Base-by-base conservation (phyloP, 2,329 filamentous ascomycete species). In the Penicillium sp. region DNA sequence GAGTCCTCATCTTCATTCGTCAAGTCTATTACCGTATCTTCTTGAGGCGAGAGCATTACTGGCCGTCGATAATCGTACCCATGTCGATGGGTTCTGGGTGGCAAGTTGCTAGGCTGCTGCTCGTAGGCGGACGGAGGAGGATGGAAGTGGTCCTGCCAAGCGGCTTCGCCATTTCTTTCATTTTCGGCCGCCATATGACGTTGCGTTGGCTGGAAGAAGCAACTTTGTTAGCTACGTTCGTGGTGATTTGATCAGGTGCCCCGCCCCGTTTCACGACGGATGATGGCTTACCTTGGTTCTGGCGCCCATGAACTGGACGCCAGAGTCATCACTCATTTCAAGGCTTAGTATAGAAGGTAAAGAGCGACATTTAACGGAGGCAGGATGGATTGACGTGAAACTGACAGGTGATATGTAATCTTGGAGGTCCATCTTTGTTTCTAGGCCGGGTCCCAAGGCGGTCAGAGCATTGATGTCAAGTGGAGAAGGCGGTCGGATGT, bases 41-140 rank as follows among this genome's bases (percentile, higher is more conserved):
- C 63, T 10, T 49, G 52, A 18, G 58, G 45, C n/a, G 63, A 50
- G n/a, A 57, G 70, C 3, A 67, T 70, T 13, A 72, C 65, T 1
- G 80, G 80, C 52, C 78, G 71, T 50, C 80, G 71, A 53, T 72
- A 78, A 54, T 83, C 80, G 37, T 75, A 68, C 3, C 80, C 79
- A 67, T 81, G 77, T n/a, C 79, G 66, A 77, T 53, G 73, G 68
- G 51, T 61, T 58, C 30, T 39, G 36, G 59, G 61, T 61, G 68
- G 66, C 55, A 67, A 53, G 40, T 52, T 67, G 41, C 53, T 56
- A 48, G 54, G 59, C 44, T 50, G 64, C 46, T 27, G 34, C 36
- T 53, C 31, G 36, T 44, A 29, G 43, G 52, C 51, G n/a, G 46
- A 62, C 52, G 31, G 63, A 49, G 29, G 60, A 52, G 40, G 60